phyloP scores from a whole-genome alignment of 163 green algal genomes.

The Scenedesmus sp. region DNA sequence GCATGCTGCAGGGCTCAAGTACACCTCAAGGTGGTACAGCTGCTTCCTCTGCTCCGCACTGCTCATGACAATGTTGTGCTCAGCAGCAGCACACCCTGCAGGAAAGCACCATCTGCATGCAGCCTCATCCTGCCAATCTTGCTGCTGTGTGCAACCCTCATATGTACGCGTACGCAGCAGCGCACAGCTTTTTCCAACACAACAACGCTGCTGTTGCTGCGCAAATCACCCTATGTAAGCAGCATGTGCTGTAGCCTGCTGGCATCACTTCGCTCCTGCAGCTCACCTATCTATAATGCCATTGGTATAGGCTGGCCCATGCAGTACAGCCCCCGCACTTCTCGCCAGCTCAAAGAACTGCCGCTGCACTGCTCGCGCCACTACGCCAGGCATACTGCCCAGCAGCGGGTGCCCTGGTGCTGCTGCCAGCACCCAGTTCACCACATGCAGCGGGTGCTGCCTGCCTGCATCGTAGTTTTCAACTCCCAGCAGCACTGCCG shows the following conservation, averaged over 20 bases:
- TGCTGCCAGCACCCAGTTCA: slow-evolving; percentile 40
- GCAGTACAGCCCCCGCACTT: background rate
- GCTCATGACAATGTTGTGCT: background rate
- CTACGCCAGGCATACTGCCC: background rate
- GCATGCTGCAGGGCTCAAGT: background rate
- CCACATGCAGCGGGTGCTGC: slow-evolving; percentile 26
- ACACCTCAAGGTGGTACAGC: background rate
- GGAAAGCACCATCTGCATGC: background rate
- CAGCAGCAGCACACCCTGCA: background rate
- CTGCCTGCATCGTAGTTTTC: slow-evolving; percentile 27
- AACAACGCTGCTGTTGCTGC: background rate
- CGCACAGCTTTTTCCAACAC: background rate
- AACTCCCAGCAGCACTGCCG: slow-evolving; percentile 20
- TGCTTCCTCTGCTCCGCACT: background rate
- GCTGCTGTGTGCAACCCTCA: too few species aligned
- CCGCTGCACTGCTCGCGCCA: background rate
- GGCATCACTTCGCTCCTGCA: background rate
- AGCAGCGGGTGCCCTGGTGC: slow-evolving; percentile 32
- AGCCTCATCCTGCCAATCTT: too few species aligned
- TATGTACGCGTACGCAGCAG: background rate
- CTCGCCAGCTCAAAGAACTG: slow-evolving; percentile 21
- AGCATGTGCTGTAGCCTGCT: background rate
- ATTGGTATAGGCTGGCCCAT: background rate
- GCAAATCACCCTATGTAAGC: background rate
- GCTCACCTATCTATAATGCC: slow-evolving; percentile 38